Percentiles rank a stretch among this genome's conserved stretches.
These are phyloP conservation scores for Solanum medicagineum DNA, from an alignment of 257 asterid genomes.

Conservation along the genomic window DNA sequence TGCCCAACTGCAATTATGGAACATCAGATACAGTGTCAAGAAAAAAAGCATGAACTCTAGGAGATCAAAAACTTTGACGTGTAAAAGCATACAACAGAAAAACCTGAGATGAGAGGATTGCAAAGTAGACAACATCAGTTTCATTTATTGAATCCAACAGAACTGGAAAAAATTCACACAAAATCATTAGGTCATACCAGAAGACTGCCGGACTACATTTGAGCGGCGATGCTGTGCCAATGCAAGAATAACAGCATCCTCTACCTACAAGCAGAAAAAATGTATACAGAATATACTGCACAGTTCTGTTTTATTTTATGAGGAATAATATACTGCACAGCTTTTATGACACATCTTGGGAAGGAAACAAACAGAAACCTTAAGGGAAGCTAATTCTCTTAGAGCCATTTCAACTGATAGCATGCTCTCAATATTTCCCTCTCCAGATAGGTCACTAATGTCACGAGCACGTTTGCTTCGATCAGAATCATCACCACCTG, in stretches of 20 bases:
- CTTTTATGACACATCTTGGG: not conserved
- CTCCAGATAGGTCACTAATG: conserved; percentile 86
- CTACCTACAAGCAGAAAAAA: conserved; percentile 51
- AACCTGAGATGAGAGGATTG: not conserved
- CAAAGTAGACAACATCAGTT: not conserved
- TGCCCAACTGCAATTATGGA: not conserved
- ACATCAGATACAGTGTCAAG: not conserved
- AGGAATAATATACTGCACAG: not conserved
- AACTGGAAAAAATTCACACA: not conserved
- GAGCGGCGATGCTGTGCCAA: conserved; percentile 76
- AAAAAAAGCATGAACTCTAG: not conserved
- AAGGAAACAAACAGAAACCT: conserved; percentile 33
- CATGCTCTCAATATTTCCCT: conserved; percentile 98
- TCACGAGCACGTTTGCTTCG: conserved; percentile 41
- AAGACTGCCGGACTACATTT: conserved; percentile 63
- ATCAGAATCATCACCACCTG: conserved; percentile 41
- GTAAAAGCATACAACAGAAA: not conserved
- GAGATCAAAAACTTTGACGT: not conserved
- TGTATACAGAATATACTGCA: not conserved
- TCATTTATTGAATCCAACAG: not conserved
- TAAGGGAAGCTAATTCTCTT: conserved; percentile 88
- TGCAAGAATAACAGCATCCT: conserved; percentile 82
- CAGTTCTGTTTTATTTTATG: not conserved
- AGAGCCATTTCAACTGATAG: conserved; percentile 99
- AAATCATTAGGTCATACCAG: conserved; percentile 34